These are phyloP conservation scores for Flaveria sonorensis DNA, from an alignment of 129 eudicot species.

Conservation along the genomic window DNA sequence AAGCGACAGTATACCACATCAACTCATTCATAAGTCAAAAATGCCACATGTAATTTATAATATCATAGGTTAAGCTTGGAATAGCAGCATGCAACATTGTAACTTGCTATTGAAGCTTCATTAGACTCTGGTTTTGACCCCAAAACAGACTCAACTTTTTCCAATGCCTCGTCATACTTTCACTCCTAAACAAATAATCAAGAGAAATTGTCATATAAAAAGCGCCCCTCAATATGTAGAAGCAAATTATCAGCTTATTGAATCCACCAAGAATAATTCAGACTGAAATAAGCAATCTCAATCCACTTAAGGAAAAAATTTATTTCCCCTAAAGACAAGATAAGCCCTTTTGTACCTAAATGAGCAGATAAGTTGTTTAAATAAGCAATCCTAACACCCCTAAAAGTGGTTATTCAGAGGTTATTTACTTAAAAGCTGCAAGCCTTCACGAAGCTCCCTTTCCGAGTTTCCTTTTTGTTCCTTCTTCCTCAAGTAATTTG, in stretches of 20 bases:
- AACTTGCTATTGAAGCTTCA: conserved; percentile 90
- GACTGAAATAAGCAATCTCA: too few species aligned
- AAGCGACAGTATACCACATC: not conserved
- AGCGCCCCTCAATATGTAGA: not conserved
- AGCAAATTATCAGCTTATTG: not conserved
- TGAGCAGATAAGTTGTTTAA: not conserved
- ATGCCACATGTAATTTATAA: not conserved
- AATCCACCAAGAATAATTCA: not conserved
- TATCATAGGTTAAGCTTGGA: conserved; percentile 73
- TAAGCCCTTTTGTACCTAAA: not conserved
- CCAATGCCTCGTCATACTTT: conserved; percentile 17
- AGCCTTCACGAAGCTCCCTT: conserved; percentile 90
- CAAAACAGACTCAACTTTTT: conserved; percentile 16
- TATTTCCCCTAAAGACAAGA: not conserved
- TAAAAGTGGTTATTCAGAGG: not conserved
- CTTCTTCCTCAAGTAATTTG: conserved; percentile 69
- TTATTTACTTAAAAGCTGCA: conserved; percentile 77
- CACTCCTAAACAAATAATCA: conserved; percentile 8
- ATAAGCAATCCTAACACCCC: conserved; percentile 6
- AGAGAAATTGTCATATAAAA: not conserved
- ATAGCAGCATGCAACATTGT: conserved; percentile 98
- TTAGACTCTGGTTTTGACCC: conserved; percentile 57
- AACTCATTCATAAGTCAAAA: not conserved
- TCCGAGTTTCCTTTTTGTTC: conserved; percentile 84
- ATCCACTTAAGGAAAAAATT: not conserved